Percentiles rank a stretch among this genome's conserved stretches.
These are phyloP conservation scores for Blastomyces silverae DNA, from an alignment of 2,329 filamentous ascomycete genomes.

Conservation along the genomic window DNA sequence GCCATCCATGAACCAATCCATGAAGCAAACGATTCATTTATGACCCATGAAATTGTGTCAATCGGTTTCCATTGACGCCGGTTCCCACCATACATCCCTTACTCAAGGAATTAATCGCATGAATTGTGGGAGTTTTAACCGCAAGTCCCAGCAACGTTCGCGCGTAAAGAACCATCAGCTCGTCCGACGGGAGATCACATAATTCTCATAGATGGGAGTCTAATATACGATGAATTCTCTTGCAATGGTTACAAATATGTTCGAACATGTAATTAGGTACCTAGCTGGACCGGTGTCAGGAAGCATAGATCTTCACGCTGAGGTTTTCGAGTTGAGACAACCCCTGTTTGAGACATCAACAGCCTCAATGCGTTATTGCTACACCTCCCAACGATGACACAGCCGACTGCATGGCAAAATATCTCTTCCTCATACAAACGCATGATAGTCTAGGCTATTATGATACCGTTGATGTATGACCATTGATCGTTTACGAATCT, in stretches of 20 bases:
- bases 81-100: neutral
- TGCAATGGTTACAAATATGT: neutral
- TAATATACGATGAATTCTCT: neutral
- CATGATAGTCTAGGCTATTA: neutral
- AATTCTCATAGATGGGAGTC: neutral
- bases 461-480: slow-evolving; percentile 12
- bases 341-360: slow-evolving; percentile 9
- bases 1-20: neutral
- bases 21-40: neutral
- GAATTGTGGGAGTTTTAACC: neutral
- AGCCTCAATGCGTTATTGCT: neutral
- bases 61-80: neutral
- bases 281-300: neutral
- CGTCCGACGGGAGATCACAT: neutral
- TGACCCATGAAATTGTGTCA: neutral
- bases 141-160: too few relatives aligned
- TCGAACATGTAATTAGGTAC: neutral
- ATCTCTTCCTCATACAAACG: neutral
- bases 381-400: neutral
- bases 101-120: neutral
- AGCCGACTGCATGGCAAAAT: neutral
- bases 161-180: neutral
- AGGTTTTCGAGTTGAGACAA: slow-evolving; percentile 11
- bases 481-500: neutral
- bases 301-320: neutral